Conservation (phyloP, 805 yeast species). For the Lachancea lanzarotensis region DNA sequence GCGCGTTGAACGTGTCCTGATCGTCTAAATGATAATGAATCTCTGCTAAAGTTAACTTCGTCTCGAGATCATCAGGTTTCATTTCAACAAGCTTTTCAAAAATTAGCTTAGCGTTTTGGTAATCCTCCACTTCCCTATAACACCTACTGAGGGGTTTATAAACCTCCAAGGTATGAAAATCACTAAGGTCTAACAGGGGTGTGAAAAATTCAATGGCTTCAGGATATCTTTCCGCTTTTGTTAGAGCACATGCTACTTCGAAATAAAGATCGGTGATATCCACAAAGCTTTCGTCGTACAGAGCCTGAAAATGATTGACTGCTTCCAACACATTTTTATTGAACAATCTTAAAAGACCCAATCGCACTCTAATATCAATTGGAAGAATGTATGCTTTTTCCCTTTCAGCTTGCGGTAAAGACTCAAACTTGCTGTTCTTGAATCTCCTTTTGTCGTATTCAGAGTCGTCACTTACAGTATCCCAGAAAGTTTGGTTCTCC, state of each 20-base stretch:
- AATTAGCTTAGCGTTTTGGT: slow-evolving; percentile 53
- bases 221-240: slow-evolving; percentile 58
- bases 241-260: slow-evolving; percentile 71
- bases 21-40: slow-evolving; percentile 63
- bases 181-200: slow-evolving; percentile 51
- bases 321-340: slow-evolving; percentile 65
- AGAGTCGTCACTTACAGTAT: slow-evolving; percentile 51
- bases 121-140: slow-evolving; percentile 64
- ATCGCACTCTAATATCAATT: slow-evolving; percentile 76
- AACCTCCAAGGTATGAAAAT: slow-evolving; percentile 43
- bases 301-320: slow-evolving; percentile 53
- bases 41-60: slow-evolving; percentile 75
- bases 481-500: slow-evolving; percentile 43
- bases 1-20: slow-evolving; percentile 45
- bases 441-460: slow-evolving; percentile 76
- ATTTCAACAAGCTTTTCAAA: slow-evolving; percentile 47
- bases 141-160: slow-evolving; percentile 64
- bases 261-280: slow-evolving; percentile 66
- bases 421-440: slow-evolving; percentile 39
- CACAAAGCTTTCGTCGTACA: slow-evolving; percentile 49
- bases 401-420: slow-evolving; percentile 35
- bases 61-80: slow-evolving; percentile 62
- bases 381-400: slow-evolving; percentile 51
- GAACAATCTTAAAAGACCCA: slow-evolving; percentile 68
- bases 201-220: slow-evolving; percentile 67